Conservation (phyloP, 805 yeast genomes). For the Debaryomyces maramus region DNA sequence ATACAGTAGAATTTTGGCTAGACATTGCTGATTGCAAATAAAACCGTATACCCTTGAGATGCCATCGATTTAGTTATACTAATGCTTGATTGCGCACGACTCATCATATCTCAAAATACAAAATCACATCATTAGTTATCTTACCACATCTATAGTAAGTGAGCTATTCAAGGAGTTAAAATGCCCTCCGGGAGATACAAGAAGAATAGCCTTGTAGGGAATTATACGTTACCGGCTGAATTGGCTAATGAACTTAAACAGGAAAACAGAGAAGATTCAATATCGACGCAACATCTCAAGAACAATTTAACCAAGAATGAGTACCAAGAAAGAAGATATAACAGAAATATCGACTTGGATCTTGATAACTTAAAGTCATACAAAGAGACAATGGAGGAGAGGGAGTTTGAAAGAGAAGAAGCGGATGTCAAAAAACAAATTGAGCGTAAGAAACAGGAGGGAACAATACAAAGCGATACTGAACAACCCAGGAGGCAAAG, state of each 20-base stretch:
- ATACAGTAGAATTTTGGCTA: slow-evolving; percentile 42
- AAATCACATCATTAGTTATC: too few species aligned
- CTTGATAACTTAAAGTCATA: slow-evolving; percentile 33
- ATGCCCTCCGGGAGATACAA: slow-evolving; percentile 1
- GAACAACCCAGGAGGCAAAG: slow-evolving; percentile 16
- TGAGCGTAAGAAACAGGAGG: slow-evolving; percentile 17
- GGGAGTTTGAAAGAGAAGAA: slow-evolving; percentile 42
- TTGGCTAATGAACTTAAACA: slow-evolving; percentile 25
- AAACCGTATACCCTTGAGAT: background rate
- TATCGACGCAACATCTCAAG: slow-evolving; percentile 15
- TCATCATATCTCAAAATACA: slow-evolving; percentile 3
- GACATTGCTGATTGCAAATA: slow-evolving; percentile 22
- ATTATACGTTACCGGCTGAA: slow-evolving; percentile 31
- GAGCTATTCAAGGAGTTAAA: too few species aligned
- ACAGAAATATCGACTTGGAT: slow-evolving; percentile 24
- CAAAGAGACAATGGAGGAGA: slow-evolving; percentile 40
- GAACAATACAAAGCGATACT: slow-evolving; percentile 2
- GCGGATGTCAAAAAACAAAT: slow-evolving; percentile 23
- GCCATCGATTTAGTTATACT: background rate
- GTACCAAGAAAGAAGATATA: slow-evolving; percentile 30
- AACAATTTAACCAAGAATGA: slow-evolving; percentile 20
- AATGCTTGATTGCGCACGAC: slow-evolving; percentile 3
- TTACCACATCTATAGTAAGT: too few species aligned
- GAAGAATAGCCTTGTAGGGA: slow-evolving; percentile 25
- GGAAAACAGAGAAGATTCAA: slow-evolving; percentile 22